These are phyloP conservation scores for Asterella californica DNA, from an alignment of 225 moss, liverwort and hornwort species.

Conservation along the genomic window DNA sequence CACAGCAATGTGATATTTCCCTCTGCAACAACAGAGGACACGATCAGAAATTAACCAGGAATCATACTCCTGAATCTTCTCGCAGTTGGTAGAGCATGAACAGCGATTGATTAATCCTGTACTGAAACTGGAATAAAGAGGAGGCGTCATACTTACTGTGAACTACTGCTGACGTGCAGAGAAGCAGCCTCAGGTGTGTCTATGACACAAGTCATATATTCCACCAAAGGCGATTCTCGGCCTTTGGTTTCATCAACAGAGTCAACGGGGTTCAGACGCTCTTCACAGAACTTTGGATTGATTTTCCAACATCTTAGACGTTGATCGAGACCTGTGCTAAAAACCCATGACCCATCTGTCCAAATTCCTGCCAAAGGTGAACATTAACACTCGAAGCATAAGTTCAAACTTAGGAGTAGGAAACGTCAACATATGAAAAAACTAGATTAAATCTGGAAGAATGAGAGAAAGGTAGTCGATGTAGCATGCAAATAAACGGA, in stretches of 20 bases:
- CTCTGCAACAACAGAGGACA: slow-evolving; percentile 46
- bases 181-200: slow-evolving; percentile 90
- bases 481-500: not conserved
- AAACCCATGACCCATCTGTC: slow-evolving; percentile 85
- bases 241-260: slow-evolving; percentile 12
- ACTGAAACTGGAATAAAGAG: not conserved
- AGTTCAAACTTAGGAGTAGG: not conserved
- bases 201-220: slow-evolving; percentile 64
- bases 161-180: slow-evolving; percentile 61
- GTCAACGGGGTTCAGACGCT: slow-evolving; percentile 15
- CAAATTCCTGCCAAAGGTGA: slow-evolving; percentile 57
- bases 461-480: not conserved
- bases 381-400: not conserved
- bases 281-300: slow-evolving; percentile 8
- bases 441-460: not conserved
- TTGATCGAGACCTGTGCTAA: slow-evolving; percentile 94
- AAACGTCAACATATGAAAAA: not conserved
- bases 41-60: not conserved
- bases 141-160: slow-evolving; percentile 32
- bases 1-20: slow-evolving; percentile 71
- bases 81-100: not conserved
- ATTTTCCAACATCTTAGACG: slow-evolving; percentile 79
- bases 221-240: slow-evolving; percentile 37
- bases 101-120: not conserved
- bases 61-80: not conserved